Conservation (phyloP, 1,139 yeast species). For the Saccharomyces pastorianus region DNA sequence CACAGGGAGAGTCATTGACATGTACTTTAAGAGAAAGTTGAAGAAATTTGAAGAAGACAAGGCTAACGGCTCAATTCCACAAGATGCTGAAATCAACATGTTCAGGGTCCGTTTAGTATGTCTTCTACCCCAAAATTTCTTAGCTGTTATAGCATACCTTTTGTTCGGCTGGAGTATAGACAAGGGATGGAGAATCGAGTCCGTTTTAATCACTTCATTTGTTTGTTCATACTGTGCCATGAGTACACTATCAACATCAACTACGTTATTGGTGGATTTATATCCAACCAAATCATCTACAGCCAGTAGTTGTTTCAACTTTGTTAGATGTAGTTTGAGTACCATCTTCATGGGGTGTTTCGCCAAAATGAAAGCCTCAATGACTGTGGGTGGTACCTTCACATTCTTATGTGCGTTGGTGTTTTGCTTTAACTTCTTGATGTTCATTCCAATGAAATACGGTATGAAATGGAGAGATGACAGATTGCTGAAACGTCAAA, state of each 20-base stretch:
- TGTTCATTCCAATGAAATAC: conserved; percentile 27
- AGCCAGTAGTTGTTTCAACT: conserved; percentile 52
- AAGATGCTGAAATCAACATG: conserved; percentile 34
- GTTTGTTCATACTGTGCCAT: conserved; percentile 47
- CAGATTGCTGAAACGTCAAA: conserved; percentile 18
- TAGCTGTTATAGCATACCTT: conserved; percentile 35
- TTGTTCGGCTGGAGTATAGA: conserved; percentile 69
- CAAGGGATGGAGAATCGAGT: conserved; percentile 41
- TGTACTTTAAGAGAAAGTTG: conserved; percentile 33
- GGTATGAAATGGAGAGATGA: conserved; percentile 29
- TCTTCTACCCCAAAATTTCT: conserved; percentile 34
- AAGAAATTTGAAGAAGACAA: conserved; percentile 20
- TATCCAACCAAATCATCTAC: conserved; percentile 54
- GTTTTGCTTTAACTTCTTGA: conserved; percentile 20
- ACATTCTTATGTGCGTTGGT: conserved; percentile 41
- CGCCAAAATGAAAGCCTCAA: conserved; percentile 43
- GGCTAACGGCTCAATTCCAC: conserved; percentile 19
- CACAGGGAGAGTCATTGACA: conserved; percentile 44
- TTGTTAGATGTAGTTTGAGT: conserved; percentile 51
- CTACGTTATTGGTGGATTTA: conserved; percentile 53
- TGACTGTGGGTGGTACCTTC: conserved; percentile 60
- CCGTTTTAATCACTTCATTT: conserved; percentile 48
- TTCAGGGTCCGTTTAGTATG: conserved; percentile 42
- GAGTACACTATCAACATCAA: conserved; percentile 43
- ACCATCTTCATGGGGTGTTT: conserved; percentile 60